A percentile compares a stretch with the other conserved stretches of the same genome.
Conservation (phyloP, 106 monocot genomes). For the Phalaenopsis aphrodite region DNA sequence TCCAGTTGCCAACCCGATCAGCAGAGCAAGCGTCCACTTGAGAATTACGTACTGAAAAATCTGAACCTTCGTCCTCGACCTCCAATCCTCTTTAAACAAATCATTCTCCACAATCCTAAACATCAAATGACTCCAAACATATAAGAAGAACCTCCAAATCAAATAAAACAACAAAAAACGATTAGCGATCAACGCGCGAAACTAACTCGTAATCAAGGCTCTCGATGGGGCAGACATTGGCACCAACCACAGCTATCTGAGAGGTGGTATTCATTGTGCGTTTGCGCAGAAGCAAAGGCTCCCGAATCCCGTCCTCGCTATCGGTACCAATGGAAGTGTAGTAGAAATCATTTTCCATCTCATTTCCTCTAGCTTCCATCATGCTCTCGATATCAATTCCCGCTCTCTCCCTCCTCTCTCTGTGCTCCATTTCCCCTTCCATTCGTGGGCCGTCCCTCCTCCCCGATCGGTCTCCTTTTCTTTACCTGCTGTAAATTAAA, state of each 20-base stretch:
- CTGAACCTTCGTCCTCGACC: constrained; percentile 59
- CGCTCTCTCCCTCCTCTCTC: not conserved
- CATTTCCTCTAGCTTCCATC: constrained; percentile 4
- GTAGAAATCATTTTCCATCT: not conserved
- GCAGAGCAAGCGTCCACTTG: constrained; percentile 72
- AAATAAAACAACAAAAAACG: not conserved
- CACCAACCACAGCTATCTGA: constrained; percentile 74
- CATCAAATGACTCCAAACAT: not conserved
- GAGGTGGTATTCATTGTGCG: constrained; percentile 70
- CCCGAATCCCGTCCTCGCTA: constrained; percentile 16
- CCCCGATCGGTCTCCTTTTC: not conserved
- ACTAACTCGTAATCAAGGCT: constrained; percentile 86
- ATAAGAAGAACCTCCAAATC: constrained; percentile 1
- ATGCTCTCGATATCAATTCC: constrained; percentile 14
- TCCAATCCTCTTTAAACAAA: constrained; percentile 70
- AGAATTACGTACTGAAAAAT: constrained; percentile 63
- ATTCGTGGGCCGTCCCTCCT: not conserved
- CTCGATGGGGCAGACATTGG: constrained; percentile 72
- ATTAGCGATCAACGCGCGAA: not conserved
- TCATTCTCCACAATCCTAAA: constrained; percentile 77
- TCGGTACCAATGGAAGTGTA: not conserved
- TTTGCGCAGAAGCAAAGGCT: constrained; percentile 35
- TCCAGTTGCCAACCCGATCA: constrained; percentile 57
- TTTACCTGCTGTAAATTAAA: not conserved
- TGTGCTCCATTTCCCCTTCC: not conserved